Conservation (phyloP, 2,329 filamentous ascomycete species). For the Botrytis paeoniae region DNA sequence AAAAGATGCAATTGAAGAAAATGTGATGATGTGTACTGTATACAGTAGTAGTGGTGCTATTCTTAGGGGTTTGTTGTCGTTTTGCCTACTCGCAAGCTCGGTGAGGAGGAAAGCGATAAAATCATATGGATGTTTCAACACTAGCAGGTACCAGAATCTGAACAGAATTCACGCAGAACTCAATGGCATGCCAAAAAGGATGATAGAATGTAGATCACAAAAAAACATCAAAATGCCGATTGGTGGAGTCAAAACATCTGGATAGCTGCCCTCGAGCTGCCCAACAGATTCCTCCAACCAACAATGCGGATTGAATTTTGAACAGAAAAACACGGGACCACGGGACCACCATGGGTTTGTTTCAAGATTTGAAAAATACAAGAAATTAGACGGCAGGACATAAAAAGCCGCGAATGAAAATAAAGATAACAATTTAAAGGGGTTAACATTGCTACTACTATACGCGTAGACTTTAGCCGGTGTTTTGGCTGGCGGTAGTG, state of each 20-base stretch:
- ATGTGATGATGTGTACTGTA: background rate
- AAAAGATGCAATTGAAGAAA: background rate
- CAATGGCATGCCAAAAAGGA: background rate
- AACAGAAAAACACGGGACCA: background rate
- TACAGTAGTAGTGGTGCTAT: background rate
- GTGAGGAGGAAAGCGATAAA: background rate
- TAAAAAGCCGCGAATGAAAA: constrained; percentile 2
- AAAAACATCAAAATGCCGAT: background rate
- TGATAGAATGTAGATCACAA: background rate
- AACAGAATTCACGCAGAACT: background rate
- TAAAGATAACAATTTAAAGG: background rate
- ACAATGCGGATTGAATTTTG: background rate
- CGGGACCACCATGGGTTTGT: background rate
- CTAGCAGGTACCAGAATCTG: background rate
- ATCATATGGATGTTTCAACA: background rate
- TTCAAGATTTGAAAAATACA: background rate
- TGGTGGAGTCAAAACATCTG: background rate
- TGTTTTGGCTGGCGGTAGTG: background rate
- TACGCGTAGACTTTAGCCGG: background rate
- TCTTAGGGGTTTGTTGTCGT: no score
- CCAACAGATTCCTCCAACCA: constrained; percentile 3
- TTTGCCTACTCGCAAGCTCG: background rate
- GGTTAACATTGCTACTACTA: background rate
- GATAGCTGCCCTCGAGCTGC: background rate
- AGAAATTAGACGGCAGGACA: background rate